These are phyloP conservation scores for Monosporozyma solicola DNA, from an alignment of 805 yeast species.

Conservation along the genomic window DNA sequence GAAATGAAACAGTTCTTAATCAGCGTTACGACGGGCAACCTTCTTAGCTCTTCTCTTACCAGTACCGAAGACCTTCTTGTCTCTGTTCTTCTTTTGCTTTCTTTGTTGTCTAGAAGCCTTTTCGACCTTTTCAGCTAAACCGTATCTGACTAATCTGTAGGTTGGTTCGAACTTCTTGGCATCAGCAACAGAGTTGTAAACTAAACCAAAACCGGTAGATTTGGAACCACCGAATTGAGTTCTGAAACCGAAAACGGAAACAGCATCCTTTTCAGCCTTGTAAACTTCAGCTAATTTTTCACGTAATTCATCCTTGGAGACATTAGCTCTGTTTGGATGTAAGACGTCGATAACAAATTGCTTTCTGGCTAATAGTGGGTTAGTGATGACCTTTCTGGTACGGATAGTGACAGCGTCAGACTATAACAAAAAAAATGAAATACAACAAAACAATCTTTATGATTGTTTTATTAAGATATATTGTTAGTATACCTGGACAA, in stretches of 20 bases:
- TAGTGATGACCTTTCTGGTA: conserved; percentile 96
- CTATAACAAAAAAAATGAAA: conserved; percentile 32
- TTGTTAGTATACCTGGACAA: background rate
- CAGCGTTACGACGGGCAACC: conserved; percentile 85
- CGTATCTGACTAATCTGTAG: conserved; percentile 98
- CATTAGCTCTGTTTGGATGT: conserved; percentile 99
- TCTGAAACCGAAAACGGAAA: conserved; percentile 98
- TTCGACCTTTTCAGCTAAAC: conserved; percentile 92
- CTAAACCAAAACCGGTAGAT: conserved; percentile 98
- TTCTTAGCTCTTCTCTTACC: conserved; percentile 89
- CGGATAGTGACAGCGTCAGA: conserved; percentile 99
- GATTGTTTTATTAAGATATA: background rate
- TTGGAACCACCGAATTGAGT: conserved; percentile 99
- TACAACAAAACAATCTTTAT: background rate
- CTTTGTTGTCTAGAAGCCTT: conserved; percentile 99
- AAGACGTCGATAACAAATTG: conserved; percentile 98
- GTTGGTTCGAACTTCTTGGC: conserved; percentile 98
- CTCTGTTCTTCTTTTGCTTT: conserved; percentile 99
- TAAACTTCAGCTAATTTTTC: conserved; percentile 81
- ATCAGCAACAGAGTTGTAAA: conserved; percentile 96
- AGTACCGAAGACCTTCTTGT: conserved; percentile 98
- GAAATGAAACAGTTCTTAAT: conserved; percentile 33
- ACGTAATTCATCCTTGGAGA: conserved; percentile 98
- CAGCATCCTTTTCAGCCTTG: conserved; percentile 89
- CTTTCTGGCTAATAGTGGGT: conserved; percentile 98